Base-by-base conservation (phyloP, 495 filamentous ascomycete genomes). In the Lophiostoma macrostomum region DNA sequence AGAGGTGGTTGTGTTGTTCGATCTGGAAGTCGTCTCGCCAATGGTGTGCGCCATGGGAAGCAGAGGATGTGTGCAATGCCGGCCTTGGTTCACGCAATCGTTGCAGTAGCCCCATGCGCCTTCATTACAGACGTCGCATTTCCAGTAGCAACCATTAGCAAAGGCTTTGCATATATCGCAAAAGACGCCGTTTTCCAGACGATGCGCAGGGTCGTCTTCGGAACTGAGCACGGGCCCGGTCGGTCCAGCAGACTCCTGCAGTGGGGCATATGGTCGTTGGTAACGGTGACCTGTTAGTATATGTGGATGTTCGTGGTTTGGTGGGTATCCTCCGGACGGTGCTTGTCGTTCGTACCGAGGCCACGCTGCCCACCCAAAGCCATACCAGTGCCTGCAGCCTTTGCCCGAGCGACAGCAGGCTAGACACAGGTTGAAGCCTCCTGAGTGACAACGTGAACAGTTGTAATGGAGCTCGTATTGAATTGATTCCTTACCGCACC, bases 41-140 rank as follows among this genome's bases (percentile, higher is more conserved):
- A 39, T 50, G 34, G 76, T 64, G 44, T 74, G 74, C 13, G 77
- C 68, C 19, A 91, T 69, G 2, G 90, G 86, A 1, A 91, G 72
- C 0, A 96, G 71, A 0, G 82, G 72, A 62, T 96, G 90, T 0
- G 81, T 86, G 70, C 90, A 96, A 57, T 80, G 82, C 35, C 74
- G 74, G 11, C 83, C 87, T 67, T 81, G 80, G 37, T 87, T 88
- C 23, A 95, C 87, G 63, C 90, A 96, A 49, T 69, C 64, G 53
- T 85, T 84, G 70, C 90, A 96, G 61, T 87, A 95, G 0, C 90
- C 90, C 90, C 90, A 96, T 61, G 90, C 89, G 22, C 87, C 90
- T 46, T 91, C 84, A 60, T 95, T 94, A 69, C 90, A 96, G 30
- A 73, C 58, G 47, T 80, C 79, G 67, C 90, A 96, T 51, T 84